Conservation (phyloP, 352 stramenopile species). For the Phytopythium litorale region DNA sequence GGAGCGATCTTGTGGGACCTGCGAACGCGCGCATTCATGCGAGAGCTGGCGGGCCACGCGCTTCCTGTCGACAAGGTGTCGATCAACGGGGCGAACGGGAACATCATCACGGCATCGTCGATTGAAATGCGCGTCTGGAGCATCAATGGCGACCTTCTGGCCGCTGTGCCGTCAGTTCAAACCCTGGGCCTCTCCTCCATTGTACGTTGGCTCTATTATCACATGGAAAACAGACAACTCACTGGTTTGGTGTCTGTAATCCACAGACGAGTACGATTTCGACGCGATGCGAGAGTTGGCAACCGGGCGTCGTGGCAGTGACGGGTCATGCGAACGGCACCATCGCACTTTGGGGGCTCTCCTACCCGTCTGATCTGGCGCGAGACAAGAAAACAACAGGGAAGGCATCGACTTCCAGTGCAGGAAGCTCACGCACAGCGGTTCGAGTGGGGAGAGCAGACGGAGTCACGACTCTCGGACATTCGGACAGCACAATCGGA, state of each 20-base stretch:
- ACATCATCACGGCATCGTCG: slow-evolving; percentile 47
- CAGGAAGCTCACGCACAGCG: background rate
- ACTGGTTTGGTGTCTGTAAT: background rate
- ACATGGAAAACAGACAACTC: background rate
- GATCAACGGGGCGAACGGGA: slow-evolving; percentile 69
- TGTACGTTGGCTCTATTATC: slow-evolving; percentile 24
- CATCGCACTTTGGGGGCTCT: slow-evolving; percentile 66
- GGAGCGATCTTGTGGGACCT: slow-evolving; percentile 71
- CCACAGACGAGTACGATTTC: slow-evolving; percentile 49
- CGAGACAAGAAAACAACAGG: slow-evolving; percentile 18
- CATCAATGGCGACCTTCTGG: slow-evolving; percentile 75
- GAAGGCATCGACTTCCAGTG: background rate
- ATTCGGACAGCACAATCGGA: background rate
- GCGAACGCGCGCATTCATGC: slow-evolving; percentile 46
- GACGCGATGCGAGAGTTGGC: slow-evolving; percentile 72
- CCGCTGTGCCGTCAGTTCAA: slow-evolving; percentile 32
- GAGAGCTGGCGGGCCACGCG: slow-evolving; percentile 54
- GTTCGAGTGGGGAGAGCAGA: slow-evolving; percentile 10
- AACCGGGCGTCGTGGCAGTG: slow-evolving; percentile 57
- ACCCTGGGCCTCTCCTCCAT: slow-evolving; percentile 45
- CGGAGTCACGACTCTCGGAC: background rate
- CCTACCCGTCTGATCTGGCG: slow-evolving; percentile 53
- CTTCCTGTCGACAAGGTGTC: slow-evolving; percentile 44
- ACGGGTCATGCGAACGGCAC: slow-evolving; percentile 71
- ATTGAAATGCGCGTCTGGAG: slow-evolving; percentile 67